phyloP scores from a whole-genome alignment of 2,329 filamentous ascomycete genomes.

The Trichophyton schoenleinii region DNA sequence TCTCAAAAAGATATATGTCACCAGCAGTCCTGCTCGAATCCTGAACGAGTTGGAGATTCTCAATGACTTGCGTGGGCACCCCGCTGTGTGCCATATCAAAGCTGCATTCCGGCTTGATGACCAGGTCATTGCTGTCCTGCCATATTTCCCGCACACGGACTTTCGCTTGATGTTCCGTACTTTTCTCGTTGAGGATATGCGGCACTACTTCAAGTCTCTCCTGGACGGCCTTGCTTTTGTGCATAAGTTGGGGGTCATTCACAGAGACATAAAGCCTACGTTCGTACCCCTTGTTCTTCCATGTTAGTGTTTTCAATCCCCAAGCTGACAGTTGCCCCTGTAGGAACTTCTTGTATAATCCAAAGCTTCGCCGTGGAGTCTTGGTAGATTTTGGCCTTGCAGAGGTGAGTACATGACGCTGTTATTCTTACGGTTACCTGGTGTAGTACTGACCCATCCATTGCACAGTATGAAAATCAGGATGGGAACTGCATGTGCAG shows the following conservation, averaged over 20 bases:
- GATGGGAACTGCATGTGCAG: constrained; percentile 8
- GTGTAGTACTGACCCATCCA: constrained; percentile 4
- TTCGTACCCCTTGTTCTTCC: constrained; percentile 22
- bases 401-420: constrained; percentile 37
- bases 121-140: constrained; percentile 86
- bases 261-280: constrained; percentile 94
- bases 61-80: constrained; percentile 69
- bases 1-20: constrained; percentile 99
- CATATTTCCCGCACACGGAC: constrained; percentile 90
- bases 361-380: constrained; percentile 61
- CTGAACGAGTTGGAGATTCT: constrained; percentile 92
- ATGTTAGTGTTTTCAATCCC: background rate
- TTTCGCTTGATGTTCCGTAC: constrained; percentile 85
- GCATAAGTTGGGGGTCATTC: constrained; percentile 72
- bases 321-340: background rate
- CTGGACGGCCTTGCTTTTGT: constrained; percentile 76
- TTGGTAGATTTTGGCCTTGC: constrained; percentile 98
- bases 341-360: constrained; percentile 83
- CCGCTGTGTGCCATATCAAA: constrained; percentile 84
- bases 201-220: constrained; percentile 76
- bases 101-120: constrained; percentile 92
- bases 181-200: constrained; percentile 75
- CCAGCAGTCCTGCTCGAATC: constrained; percentile 83
- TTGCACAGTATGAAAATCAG: constrained; percentile 36
- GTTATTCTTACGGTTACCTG: background rate